Percentiles rank a stretch among this genome's conserved stretches.
Conservation (phyloP, 2,329 filamentous ascomycete genomes). For the Dothidotthia symphoricarpi region DNA sequence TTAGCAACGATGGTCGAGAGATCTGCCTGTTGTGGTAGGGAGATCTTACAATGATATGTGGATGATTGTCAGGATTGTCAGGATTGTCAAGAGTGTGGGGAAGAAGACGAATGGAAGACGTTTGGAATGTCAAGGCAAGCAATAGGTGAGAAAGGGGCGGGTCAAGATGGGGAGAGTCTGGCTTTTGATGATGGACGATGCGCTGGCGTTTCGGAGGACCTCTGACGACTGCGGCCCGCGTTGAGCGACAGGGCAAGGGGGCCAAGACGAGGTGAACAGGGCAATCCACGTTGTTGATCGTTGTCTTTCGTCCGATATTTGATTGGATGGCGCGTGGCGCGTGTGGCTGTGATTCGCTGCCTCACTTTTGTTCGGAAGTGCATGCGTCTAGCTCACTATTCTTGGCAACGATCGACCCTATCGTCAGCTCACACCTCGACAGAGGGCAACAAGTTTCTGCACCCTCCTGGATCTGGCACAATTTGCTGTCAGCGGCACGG, state of each 20-base stretch:
- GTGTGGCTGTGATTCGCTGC: constrained; percentile 27
- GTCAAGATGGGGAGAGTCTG: constrained; percentile 21
- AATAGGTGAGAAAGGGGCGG: constrained; percentile 22
- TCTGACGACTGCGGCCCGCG: constrained; percentile 28
- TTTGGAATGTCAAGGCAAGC: constrained; percentile 25
- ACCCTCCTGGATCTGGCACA: constrained; percentile 17
- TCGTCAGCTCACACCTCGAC: constrained; percentile 14
- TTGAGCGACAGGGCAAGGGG: constrained; percentile 21
- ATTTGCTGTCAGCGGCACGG: constrained; percentile 23
- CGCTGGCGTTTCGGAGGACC: constrained; percentile 32
- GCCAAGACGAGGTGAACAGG: constrained; percentile 27
- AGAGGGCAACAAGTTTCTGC: constrained; percentile 23
- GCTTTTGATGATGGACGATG: constrained; percentile 36
- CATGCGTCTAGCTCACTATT: constrained; percentile 12
- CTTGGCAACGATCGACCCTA: constrained; percentile 19
- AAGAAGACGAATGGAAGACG: too few species aligned
- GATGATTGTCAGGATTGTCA: not conserved
- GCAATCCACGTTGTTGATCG: constrained; percentile 30
- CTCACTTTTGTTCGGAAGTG: constrained; percentile 17
- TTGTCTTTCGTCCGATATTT: constrained; percentile 1
- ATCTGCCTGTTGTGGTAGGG: constrained; percentile 11
- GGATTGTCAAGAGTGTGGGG: constrained; percentile 1
- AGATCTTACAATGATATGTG: constrained; percentile 17
- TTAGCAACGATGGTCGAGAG: constrained; percentile 19
- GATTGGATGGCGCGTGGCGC: constrained; percentile 19